Conservation (phyloP, 805 yeast genomes). For the Candida jianshihensis region DNA sequence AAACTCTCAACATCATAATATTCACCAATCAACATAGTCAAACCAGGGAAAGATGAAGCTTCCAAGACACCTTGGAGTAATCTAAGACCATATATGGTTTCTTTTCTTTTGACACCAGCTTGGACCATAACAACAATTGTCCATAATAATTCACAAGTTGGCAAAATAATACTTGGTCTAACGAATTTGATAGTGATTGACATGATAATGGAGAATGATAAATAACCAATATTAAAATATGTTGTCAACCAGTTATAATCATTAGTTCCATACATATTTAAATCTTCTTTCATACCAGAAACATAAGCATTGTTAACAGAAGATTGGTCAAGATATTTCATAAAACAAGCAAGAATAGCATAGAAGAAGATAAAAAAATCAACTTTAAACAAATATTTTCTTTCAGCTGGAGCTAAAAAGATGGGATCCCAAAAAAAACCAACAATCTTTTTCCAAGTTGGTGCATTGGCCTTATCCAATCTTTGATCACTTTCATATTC, state of each 20-base stretch:
- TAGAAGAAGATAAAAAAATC: constrained; percentile 9
- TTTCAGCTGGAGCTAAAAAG: constrained; percentile 6
- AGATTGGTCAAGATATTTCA: constrained; percentile 49
- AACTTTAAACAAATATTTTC: constrained; percentile 6
- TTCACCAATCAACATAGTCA: constrained; percentile 7
- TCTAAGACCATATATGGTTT: constrained; percentile 4
- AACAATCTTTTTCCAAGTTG: constrained; percentile 6
- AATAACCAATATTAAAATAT: constrained; percentile 9
- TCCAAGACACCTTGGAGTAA: constrained; percentile 9
- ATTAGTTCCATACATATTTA: constrained; percentile 46
- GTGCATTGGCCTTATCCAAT: constrained; percentile 1
- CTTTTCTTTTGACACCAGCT: constrained; percentile 4
- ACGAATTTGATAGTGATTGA: constrained; percentile 2
- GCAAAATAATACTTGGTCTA: constrained; percentile 6
- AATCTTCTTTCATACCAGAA: constrained; percentile 49
- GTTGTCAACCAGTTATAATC: constrained; percentile 33
- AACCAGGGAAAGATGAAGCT: constrained; percentile 8
- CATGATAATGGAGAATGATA: constrained; percentile 3
- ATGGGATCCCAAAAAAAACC: constrained; percentile 8
- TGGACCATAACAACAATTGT: constrained; percentile 7
- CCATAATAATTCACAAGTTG: constrained; percentile 8
- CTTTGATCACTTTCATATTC: constrained; percentile 3
- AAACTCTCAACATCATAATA: constrained; percentile 5
- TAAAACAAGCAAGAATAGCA: constrained; percentile 16
- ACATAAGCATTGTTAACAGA: constrained; percentile 59